Conservation (phyloP, 1,139 yeast genomes). For the Protomyces gravidus region DNA sequence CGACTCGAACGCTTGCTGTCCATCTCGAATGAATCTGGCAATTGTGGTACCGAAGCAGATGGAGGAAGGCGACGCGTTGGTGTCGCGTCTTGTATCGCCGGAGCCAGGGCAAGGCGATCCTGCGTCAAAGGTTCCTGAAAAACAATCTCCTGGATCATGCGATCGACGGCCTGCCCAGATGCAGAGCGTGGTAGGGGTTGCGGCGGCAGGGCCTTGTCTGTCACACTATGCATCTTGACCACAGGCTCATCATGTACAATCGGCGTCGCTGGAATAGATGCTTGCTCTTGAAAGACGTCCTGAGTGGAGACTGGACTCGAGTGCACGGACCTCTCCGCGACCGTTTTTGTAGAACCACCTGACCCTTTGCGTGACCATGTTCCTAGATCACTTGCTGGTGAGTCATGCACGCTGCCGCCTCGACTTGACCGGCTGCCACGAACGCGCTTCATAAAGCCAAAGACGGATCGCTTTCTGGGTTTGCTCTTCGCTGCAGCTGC, state of each 20-base stretch:
- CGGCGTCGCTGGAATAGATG: too few relatives aligned
- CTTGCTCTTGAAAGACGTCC: too few relatives aligned
- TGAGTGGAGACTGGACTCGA: too few relatives aligned
- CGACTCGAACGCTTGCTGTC: background rate
- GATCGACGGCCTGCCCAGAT: background rate
- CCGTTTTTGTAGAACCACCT: background rate
- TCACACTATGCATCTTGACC: too few relatives aligned
- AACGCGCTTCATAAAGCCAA: slow-evolving; percentile 1
- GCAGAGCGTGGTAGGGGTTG: background rate
- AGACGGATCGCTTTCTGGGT: background rate
- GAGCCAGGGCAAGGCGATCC: background rate
- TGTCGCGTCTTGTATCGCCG: background rate
- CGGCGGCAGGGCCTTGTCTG: background rate
- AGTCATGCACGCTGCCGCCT: background rate
- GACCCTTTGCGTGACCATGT: background rate
- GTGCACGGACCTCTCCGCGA: too few relatives aligned
- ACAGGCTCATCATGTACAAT: too few relatives aligned
- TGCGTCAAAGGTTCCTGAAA: background rate
- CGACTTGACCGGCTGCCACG: background rate
- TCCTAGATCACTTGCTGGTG: background rate
- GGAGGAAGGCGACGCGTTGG: background rate
- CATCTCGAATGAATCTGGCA: background rate
- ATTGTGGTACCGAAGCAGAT: background rate
- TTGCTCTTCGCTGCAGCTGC: background rate
- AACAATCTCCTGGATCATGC: background rate